A percentile compares a stretch with the other conserved stretches of the same genome.
phyloP scores from a whole-genome alignment of 257 asterid species.

The Thymus mandschuricus region DNA sequence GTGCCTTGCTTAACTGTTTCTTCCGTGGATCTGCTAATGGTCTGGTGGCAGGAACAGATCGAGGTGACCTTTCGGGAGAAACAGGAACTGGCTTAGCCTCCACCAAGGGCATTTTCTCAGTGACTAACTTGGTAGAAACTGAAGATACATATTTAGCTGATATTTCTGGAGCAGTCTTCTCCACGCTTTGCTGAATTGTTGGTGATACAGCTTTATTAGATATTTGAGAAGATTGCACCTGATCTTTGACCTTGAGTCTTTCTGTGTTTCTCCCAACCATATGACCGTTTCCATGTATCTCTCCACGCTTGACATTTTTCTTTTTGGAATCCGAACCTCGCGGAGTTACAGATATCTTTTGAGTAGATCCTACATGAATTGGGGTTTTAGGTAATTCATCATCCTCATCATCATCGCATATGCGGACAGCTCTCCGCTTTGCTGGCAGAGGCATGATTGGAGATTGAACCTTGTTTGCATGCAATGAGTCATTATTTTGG shows the following conservation, averaged over 20 bases:
- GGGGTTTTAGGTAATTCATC: constrained; percentile 96
- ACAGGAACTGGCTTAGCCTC: constrained; percentile 49
- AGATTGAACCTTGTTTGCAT: constrained; percentile 42
- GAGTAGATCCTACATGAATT: constrained; percentile 73
- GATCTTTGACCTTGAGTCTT: constrained; percentile 49
- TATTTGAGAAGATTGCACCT: constrained; percentile 43
- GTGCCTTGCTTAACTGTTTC: constrained; percentile 48
- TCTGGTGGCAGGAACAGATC: constrained; percentile 39
- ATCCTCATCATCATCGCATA: constrained; percentile 59
- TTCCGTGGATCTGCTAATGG: constrained; percentile 50
- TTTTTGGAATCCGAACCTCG: constrained; percentile 44
- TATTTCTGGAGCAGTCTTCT: constrained; percentile 49
- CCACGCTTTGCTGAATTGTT: constrained; percentile 45
- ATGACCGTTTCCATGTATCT: constrained; percentile 40
- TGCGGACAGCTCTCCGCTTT: constrained; percentile 93
- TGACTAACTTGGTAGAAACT: constrained; percentile 46
- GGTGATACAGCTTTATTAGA: constrained; percentile 44
- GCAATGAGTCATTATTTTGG: constrained; percentile 40
- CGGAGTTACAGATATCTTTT: constrained; percentile 47
- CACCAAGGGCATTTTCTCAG: constrained; percentile 39
- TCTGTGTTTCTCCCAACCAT: constrained; percentile 41
- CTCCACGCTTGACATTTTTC: constrained; percentile 41
- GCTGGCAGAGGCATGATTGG: constrained; percentile 42
- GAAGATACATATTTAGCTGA: constrained; percentile 38
- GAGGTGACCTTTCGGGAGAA: constrained; percentile 66